A percentile compares a stretch with the other conserved stretches of the same genome.
phyloP scores from a whole-genome alignment of 1,284 basidiomycete species.

The Cutaneotrichosporon sp. region DNA sequence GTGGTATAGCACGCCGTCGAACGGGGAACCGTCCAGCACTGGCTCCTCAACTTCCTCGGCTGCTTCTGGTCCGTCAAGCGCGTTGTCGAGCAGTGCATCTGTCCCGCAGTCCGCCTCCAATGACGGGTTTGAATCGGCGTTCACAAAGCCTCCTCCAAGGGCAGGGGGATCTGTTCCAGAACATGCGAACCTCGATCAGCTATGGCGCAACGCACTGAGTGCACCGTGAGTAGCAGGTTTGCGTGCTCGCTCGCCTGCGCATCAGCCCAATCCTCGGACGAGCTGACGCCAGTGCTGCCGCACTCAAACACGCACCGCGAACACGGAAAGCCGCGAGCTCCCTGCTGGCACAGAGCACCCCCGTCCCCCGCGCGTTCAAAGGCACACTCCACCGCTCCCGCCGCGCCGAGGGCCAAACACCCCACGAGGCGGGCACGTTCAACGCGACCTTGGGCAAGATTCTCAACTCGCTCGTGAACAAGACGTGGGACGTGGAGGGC shows the following conservation, averaged over 20 bases:
- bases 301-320: not conserved
- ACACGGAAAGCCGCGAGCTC: not conserved
- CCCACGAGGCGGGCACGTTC: constrained; percentile 26
- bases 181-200: constrained; percentile 4
- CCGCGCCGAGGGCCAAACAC: constrained; percentile 31
- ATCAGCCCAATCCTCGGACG: not conserved
- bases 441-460: constrained; percentile 21
- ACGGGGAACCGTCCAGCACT: not conserved
- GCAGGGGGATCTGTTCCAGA: too few relatives aligned
- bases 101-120: too few relatives aligned
- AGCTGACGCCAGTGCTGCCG: constrained; percentile 5
- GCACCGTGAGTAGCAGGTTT: constrained; percentile 9
- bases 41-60: not conserved
- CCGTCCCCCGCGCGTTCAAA: constrained; percentile 2
- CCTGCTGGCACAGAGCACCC: constrained; percentile 3
- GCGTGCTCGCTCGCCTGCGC: not conserved
- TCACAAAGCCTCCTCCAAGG: too few relatives aligned
- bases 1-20: not conserved
- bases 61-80: too few relatives aligned
- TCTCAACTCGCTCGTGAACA: not conserved
- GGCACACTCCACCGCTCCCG: not conserved
- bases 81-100: too few relatives aligned
- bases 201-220: constrained; percentile 16
- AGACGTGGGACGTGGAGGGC: not conserved
- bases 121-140: too few relatives aligned